These are phyloP conservation scores for Penicillium occitanis DNA, from an alignment of 2,329 filamentous ascomycete genomes.

Conservation along the genomic window DNA sequence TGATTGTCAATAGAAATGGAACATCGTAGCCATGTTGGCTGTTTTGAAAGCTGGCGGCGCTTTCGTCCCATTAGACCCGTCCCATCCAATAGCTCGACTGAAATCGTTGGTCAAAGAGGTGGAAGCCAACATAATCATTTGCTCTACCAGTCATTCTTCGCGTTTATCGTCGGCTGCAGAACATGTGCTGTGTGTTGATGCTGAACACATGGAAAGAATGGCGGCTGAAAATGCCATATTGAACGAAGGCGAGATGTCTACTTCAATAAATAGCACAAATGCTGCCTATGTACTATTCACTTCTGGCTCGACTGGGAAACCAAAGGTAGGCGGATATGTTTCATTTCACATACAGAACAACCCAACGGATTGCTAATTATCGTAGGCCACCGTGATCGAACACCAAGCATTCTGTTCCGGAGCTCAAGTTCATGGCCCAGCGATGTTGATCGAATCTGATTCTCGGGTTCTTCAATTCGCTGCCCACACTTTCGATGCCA, in stretches of 20 bases:
- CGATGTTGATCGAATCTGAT: constrained; percentile 50
- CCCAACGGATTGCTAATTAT: constrained; percentile 54
- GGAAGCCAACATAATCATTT: constrained; percentile 6
- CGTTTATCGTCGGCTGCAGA: constrained; percentile 7
- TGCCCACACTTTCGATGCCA: constrained; percentile 56
- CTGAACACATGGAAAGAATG: constrained; percentile 5
- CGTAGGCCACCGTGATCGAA: constrained; percentile 60
- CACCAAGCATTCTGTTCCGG: constrained; percentile 60
- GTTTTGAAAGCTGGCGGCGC: constrained; percentile 26
- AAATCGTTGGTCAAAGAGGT: constrained; percentile 10
- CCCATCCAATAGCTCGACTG: constrained; percentile 18
- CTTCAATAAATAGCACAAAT: constrained; percentile 29
- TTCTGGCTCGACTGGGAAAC: constrained; percentile 53
- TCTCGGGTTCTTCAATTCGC: constrained; percentile 62
- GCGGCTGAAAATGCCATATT: not conserved
- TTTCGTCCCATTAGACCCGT: constrained; percentile 21
- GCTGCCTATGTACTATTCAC: constrained; percentile 63
- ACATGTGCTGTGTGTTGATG: constrained; percentile 21
- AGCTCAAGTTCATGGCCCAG: constrained; percentile 53
- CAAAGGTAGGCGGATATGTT: constrained; percentile 56
- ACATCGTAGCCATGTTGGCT: constrained; percentile 24
- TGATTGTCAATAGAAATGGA: constrained; percentile 22
- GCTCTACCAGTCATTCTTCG: constrained; percentile 9
- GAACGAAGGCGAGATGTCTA: not conserved
- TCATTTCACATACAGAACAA: constrained; percentile 52